Conservation (phyloP, 805 yeast genomes). For the Wickerhamomyces bisporus region DNA sequence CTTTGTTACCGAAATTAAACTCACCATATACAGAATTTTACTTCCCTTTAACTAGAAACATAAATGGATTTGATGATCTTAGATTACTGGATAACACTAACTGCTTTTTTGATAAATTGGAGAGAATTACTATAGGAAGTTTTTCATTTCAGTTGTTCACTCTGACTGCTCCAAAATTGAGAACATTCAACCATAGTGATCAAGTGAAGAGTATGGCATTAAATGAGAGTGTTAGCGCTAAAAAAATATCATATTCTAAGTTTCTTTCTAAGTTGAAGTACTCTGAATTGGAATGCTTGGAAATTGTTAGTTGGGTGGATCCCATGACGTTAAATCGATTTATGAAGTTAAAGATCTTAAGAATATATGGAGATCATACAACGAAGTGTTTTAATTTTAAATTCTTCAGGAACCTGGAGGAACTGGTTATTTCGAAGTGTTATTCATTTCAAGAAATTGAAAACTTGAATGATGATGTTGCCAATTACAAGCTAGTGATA, state of each 20-base stretch:
- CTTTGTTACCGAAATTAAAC: slow-evolving; percentile 15
- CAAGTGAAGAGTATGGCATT: slow-evolving; percentile 12
- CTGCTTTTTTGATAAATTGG: slow-evolving; percentile 14
- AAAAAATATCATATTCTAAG: slow-evolving; percentile 11
- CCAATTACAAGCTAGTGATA: not conserved
- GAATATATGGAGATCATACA: slow-evolving; percentile 16
- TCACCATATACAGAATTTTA: slow-evolving; percentile 15
- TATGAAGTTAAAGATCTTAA: slow-evolving; percentile 8
- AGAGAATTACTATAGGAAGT: slow-evolving; percentile 16
- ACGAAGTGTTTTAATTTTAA: slow-evolving; percentile 5
- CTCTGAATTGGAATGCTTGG: slow-evolving; percentile 8
- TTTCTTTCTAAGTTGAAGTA: slow-evolving; percentile 12
- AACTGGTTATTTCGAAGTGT: slow-evolving; percentile 13
- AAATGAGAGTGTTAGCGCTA: slow-evolving; percentile 12
- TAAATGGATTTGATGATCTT: slow-evolving; percentile 18
- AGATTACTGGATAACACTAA: slow-evolving; percentile 19
- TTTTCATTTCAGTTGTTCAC: slow-evolving; percentile 17
- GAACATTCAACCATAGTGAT: slow-evolving; percentile 11
- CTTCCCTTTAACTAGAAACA: slow-evolving; percentile 9
- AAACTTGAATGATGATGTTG: not conserved
- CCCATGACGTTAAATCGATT: slow-evolving; percentile 6
- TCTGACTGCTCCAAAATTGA: slow-evolving; percentile 13
- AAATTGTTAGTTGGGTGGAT: slow-evolving; percentile 13
- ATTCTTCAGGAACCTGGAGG: slow-evolving; percentile 6
- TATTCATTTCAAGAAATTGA: slow-evolving; percentile 4